Percentiles rank a stretch among this genome's conserved stretches.
Evolutionary conservation across 495 filamentous ascomycete genomes (phyloP).

Genomic region (Neurospora terricola): DNA sequence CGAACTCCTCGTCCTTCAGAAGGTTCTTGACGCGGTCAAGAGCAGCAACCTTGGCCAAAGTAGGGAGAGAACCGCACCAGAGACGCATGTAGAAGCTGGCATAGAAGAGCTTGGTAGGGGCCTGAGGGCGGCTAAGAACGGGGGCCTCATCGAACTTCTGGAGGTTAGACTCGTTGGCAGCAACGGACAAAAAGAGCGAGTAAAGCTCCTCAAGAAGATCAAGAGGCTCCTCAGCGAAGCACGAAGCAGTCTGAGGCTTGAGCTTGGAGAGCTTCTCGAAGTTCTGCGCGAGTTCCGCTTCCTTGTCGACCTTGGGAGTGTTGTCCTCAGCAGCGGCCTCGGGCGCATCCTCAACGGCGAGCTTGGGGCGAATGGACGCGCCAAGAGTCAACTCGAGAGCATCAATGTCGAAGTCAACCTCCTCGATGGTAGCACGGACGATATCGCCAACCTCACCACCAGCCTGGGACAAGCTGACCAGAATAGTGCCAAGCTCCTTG

Average conservation of each 20-base stretch:
- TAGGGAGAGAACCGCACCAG: conserved; percentile 62
- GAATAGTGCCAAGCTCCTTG: conserved; percentile 49
- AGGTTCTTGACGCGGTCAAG: conserved; percentile 47
- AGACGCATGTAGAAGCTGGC: conserved; percentile 67
- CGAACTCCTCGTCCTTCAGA: conserved; percentile 38
- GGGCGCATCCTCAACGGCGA: conserved; percentile 19
- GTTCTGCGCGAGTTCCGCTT: conserved; percentile 11
- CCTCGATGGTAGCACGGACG: conserved; percentile 48
- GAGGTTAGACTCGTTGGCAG: conserved; percentile 39
- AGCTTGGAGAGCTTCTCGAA: conserved; percentile 25
- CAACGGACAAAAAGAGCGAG: conserved; percentile 52
- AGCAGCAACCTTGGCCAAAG: conserved; percentile 55
- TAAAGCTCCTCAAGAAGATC: conserved; percentile 46
- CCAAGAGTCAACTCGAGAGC: conserved; percentile 62
- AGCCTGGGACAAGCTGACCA: conserved; percentile 51
- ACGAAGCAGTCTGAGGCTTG: conserved; percentile 33
- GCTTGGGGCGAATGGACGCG: conserved; percentile 45
- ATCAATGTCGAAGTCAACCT: conserved; percentile 54
- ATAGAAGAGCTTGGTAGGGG: conserved; percentile 51
- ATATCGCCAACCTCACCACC: conserved; percentile 43
- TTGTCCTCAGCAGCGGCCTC: conserved; percentile 48
- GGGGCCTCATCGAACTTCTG: conserved; percentile 47
- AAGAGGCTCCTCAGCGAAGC: conserved; percentile 32
- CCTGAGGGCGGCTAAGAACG: conserved; percentile 46
- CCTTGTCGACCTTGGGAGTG: conserved; percentile 15